A percentile compares a stretch with the other conserved stretches of the same genome.
These are phyloP conservation scores for Neolentinus lepideus DNA, from an alignment of 1,284 basidiomycete genomes.

Conservation along the genomic window DNA sequence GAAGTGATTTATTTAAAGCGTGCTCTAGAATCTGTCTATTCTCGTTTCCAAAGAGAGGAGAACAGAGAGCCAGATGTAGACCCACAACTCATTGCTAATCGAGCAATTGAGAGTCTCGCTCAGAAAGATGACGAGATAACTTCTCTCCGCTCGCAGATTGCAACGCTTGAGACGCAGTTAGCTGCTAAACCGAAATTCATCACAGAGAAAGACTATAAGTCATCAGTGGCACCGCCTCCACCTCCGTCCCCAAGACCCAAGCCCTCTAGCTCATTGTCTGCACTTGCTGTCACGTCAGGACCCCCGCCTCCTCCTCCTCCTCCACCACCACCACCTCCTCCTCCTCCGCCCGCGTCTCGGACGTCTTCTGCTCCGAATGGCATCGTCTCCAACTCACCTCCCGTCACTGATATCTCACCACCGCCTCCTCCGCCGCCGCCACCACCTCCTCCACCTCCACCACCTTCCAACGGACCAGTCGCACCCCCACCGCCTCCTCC, in stretches of 20 bases:
- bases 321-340: conserved; percentile 15
- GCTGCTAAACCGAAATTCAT: conserved; percentile 42
- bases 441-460: conserved; percentile 24
- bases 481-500: conserved; percentile 30
- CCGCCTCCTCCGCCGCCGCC: conserved; percentile 18
- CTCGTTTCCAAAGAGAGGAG: conserved; percentile 56
- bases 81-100: conserved; percentile 62
- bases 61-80: conserved; percentile 48
- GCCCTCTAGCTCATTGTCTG: conserved; percentile 1
- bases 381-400: conserved; percentile 12
- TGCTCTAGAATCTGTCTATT: conserved; percentile 80
- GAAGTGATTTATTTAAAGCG: conserved; percentile 75
- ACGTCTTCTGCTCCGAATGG: background rate
- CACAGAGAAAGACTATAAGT: conserved; percentile 68
- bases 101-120: conserved; percentile 63
- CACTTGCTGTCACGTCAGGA: conserved; percentile 7
- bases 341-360: conserved; percentile 11
- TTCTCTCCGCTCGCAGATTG: conserved; percentile 43
- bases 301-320: conserved; percentile 10
- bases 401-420: conserved; percentile 15
- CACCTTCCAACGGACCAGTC: conserved; percentile 13
- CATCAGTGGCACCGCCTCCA: conserved; percentile 55
- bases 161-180: conserved; percentile 43
- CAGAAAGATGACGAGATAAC: conserved; percentile 68
- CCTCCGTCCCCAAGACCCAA: conserved; percentile 32